phyloP scores from a whole-genome alignment of 345 rosid species.

The Populus nigra region DNA sequence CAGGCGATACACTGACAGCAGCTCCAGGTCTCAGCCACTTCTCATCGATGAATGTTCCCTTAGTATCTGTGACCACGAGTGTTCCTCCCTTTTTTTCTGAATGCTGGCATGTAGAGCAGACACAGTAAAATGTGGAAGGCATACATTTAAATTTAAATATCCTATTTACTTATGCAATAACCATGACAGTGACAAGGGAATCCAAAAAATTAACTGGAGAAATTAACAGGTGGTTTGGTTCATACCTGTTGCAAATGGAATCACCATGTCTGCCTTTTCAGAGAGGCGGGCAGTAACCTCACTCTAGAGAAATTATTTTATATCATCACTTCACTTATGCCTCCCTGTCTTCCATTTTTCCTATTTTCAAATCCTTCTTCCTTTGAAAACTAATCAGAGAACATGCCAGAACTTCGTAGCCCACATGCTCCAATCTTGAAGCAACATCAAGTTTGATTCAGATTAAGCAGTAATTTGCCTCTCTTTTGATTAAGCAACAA shows the following conservation, averaged over 20 bases:
- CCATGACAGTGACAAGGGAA: neutral
- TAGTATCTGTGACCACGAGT: slow-evolving; percentile 77
- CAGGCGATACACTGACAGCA: slow-evolving; percentile 47
- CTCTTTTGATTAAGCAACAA: too few relatives aligned
- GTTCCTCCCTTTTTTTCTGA: slow-evolving; percentile 53
- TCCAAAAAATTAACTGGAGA: too few relatives aligned
- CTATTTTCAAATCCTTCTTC: too few relatives aligned
- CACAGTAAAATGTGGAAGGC: slow-evolving; percentile 31
- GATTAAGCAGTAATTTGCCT: neutral
- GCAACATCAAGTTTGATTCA: neutral
- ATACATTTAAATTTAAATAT: too few relatives aligned
- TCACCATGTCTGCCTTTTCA: slow-evolving; percentile 83
- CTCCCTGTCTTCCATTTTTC: too few relatives aligned
- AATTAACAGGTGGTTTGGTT: too few relatives aligned
- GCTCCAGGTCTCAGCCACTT: slow-evolving; percentile 40
- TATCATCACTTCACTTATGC: too few relatives aligned
- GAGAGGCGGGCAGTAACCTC: slow-evolving; percentile 65
- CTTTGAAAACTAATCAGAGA: too few relatives aligned
- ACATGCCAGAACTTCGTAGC: too few relatives aligned
- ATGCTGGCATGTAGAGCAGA: slow-evolving; percentile 79
- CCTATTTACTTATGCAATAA: too few relatives aligned
- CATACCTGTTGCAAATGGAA: slow-evolving; percentile 85
- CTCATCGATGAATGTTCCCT: slow-evolving; percentile 75
- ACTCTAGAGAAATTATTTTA: slow-evolving; percentile 27
- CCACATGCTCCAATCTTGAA: too few relatives aligned